Evolutionary conservation across 2,329 filamentous ascomycete genomes (phyloP).

Genomic region (Aspergillus latus): DNA sequence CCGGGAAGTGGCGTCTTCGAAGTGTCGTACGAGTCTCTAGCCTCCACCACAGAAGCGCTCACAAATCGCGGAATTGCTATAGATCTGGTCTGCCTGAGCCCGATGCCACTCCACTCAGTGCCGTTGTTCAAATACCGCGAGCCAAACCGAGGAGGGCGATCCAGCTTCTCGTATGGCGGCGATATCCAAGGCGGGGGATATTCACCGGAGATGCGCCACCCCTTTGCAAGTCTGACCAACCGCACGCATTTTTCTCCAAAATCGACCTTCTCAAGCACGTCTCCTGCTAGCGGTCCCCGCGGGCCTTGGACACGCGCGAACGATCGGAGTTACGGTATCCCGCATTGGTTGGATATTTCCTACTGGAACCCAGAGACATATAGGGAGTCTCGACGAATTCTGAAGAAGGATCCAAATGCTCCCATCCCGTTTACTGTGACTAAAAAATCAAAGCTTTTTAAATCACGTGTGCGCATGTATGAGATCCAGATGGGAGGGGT

Average conservation of each 20-base stretch:
- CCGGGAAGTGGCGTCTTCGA: slow-evolving; percentile 94
- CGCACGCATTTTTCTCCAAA: slow-evolving; percentile 35
- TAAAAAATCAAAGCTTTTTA: slow-evolving; percentile 56
- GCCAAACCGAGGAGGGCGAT: slow-evolving; percentile 45
- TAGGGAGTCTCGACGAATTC: slow-evolving; percentile 65
- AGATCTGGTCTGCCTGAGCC: slow-evolving; percentile 88
- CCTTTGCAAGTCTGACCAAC: slow-evolving; percentile 36
- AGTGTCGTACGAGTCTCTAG: slow-evolving; percentile 85
- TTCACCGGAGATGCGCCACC: slow-evolving; percentile 35
- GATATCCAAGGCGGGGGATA: slow-evolving; percentile 26
- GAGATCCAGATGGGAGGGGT: slow-evolving; percentile 95
- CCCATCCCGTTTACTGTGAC: slow-evolving; percentile 42
- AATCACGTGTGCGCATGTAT: slow-evolving; percentile 83
- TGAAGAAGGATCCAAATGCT: slow-evolving; percentile 51
- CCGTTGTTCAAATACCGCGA: slow-evolving; percentile 89
- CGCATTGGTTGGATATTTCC: slow-evolving; percentile 96
- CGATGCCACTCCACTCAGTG: slow-evolving; percentile 91
- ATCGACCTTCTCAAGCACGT: slow-evolving; percentile 28
- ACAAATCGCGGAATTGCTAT: slow-evolving; percentile 95
- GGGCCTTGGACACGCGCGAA: slow-evolving; percentile 35
- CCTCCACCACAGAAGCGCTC: slow-evolving; percentile 86
- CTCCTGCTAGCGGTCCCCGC: slow-evolving; percentile 28
- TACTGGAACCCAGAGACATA: slow-evolving; percentile 84
- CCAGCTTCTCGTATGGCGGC: slow-evolving; percentile 22
- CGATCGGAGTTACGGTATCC: slow-evolving; percentile 83